Base-by-base conservation (phyloP, 1,284 basidiomycete species). In the Ustilago xerochloae region DNA sequence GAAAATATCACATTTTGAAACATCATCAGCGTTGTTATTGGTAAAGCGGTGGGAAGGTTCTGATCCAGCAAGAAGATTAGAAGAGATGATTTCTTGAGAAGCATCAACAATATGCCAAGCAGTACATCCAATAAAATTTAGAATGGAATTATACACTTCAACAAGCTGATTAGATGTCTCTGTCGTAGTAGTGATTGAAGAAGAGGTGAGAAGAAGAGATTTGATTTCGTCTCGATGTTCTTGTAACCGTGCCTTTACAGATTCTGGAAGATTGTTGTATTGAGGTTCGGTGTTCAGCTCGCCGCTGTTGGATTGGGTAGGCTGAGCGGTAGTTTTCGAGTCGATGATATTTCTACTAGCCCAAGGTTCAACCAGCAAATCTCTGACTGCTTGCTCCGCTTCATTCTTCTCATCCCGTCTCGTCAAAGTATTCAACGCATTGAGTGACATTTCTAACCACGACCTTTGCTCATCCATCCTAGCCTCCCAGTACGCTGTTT, bases 81-180 rank as follows among this genome's bases (percentile, higher is more conserved):
- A n/a, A 6, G 38, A 32, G 5, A 57, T 54, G 49, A 64, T 48
- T 50, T 64, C 88, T 70, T 94, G 92, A 0, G 93, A 90, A 26
- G 91, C 87, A 41, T 90, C 89, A 88, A 95, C 90, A 26, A 95
- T 88, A 22, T 78, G 88, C 84, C 79, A 88, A 87, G 84, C 93
- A 74, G 86, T 92, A 88, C 76, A 91, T 90, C 35, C 92, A 87
- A 83, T 92, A 57, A 83, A 94, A n/a, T 89, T 89, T 32, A 97
- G 87, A 24, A 95, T 87, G 68, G 90, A 89, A 84, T 92, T 94
- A 85, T 92, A 96, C 20, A 97, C 82, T 22, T 85, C 86, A 1
- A 90, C 90, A 29, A 97, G 58, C 13, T 41, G 35, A 20, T 4
- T 55, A 9, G 36, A 32, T n/a, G 38, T n/a, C n/a, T n/a, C n/a